A percentile compares a stretch with the other conserved stretches of the same genome.
phyloP scores from a whole-genome alignment of 2,329 filamentous ascomycete genomes.

The Sordariomycetes sp. region DNA sequence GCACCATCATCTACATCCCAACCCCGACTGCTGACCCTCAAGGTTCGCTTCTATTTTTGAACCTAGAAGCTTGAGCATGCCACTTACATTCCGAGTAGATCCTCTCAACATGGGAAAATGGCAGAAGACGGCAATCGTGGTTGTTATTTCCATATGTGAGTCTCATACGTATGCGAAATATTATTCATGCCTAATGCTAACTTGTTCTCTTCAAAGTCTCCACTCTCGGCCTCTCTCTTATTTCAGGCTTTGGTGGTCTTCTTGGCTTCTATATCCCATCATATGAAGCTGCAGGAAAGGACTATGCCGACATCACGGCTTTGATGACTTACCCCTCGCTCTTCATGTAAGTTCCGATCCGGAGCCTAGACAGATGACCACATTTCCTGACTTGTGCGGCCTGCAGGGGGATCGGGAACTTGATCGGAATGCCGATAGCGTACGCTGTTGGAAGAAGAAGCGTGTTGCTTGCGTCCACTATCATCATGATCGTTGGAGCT shows the following conservation, averaged over 20 bases:
- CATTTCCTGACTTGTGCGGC: background rate
- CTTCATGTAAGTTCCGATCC: background rate
- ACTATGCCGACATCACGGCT: background rate
- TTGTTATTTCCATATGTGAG: background rate
- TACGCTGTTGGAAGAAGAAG: constrained; percentile 19
- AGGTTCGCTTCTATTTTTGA: constrained; percentile 5
- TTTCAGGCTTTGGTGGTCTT: background rate
- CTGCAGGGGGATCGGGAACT: constrained; percentile 14
- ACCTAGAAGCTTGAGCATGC: background rate
- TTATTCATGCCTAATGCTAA: background rate
- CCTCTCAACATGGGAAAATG: background rate
- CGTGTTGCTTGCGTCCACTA: constrained; percentile 16
- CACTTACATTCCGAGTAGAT: background rate
- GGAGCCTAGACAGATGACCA: background rate
- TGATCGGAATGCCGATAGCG: constrained; percentile 18
- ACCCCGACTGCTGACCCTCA: constrained; percentile 18
- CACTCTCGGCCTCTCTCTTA: background rate
- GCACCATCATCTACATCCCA: constrained; percentile 18
- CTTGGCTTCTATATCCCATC: background rate
- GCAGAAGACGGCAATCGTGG: background rate
- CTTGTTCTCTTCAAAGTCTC: background rate
- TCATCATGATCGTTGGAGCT: constrained; percentile 14
- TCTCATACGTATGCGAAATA: background rate
- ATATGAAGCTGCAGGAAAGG: background rate
- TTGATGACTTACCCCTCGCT: background rate